phyloP scores from a whole-genome alignment of 1,284 basidiomycete species.

The Naganishia sp. region DNA sequence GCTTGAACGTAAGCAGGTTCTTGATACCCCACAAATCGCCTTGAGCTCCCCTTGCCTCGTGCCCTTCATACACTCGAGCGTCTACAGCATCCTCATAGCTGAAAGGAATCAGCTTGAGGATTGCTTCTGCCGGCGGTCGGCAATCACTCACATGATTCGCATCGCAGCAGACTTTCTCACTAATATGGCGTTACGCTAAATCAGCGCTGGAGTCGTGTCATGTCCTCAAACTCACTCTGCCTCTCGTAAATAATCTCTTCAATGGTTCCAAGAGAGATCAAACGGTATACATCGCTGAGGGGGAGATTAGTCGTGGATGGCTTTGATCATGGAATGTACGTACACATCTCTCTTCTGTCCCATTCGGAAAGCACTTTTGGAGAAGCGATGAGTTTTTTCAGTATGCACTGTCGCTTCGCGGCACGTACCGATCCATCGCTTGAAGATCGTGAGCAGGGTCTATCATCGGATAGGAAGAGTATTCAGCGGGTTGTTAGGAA shows the following conservation, averaged over 20 bases:
- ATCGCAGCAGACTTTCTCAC: conserved; percentile 47
- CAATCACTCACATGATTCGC: conserved; percentile 32
- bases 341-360: conserved; percentile 59
- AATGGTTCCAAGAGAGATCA: conserved; percentile 58
- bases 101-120: neutral
- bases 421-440: conserved; percentile 51
- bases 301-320: neutral
- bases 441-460: conserved; percentile 55
- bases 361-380: conserved; percentile 55
- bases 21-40: conserved; percentile 51
- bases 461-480: conserved; percentile 13
- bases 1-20: conserved; percentile 52
- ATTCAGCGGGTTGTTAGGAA: neutral
- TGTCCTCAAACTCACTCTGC: conserved; percentile 44
- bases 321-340: conserved; percentile 21
- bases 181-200: conserved; percentile 12
- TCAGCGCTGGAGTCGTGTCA: neutral
- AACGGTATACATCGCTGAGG: conserved; percentile 55
- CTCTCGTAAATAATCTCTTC: conserved; percentile 56
- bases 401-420: neutral
- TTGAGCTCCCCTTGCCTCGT: conserved; percentile 41
- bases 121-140: neutral
- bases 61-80: conserved; percentile 47
- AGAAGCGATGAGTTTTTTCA: neutral
- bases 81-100: conserved; percentile 51